Percentiles rank a stretch among this genome's conserved stretches.
These are phyloP conservation scores for Dendryphion nanum DNA, from an alignment of 2,329 filamentous ascomycete genomes.

Conservation along the genomic window DNA sequence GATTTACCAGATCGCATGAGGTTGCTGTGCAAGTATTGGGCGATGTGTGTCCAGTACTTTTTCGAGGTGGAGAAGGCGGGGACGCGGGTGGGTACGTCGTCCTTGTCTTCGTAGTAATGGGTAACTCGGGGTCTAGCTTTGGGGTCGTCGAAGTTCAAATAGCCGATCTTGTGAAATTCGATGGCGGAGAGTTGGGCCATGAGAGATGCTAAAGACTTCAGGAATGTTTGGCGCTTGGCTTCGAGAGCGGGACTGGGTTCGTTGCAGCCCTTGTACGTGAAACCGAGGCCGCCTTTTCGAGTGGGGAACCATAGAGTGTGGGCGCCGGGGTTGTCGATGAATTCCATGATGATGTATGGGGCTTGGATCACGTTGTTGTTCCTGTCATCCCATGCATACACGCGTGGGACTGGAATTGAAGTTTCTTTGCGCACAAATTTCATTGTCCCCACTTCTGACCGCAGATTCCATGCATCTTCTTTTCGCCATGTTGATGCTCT, in stretches of 20 bases:
- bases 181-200: neutral
- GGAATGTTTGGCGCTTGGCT: no score
- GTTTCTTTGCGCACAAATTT: neutral
- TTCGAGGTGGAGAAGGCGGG: no score
- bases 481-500: neutral
- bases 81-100: no score
- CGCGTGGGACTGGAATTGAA: neutral
- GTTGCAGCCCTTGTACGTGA: neutral
- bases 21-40: neutral
- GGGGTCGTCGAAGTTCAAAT: neutral
- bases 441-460: neutral
- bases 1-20: neutral
- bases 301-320: no score
- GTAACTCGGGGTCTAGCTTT: neutral
- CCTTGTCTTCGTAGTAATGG: no score
- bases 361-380: neutral
- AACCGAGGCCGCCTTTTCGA: neutral
- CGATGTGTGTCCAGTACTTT: no score
- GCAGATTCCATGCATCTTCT: neutral
- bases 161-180: neutral
- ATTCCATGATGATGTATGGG: neutral
- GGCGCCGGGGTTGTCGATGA: neutral
- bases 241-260: neutral
- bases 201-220: neutral
- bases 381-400: neutral